These are phyloP conservation scores for Coemansia brasiliensis DNA, from an alignment of 192 early-diverging fungal genomes.

Conservation along the genomic window DNA sequence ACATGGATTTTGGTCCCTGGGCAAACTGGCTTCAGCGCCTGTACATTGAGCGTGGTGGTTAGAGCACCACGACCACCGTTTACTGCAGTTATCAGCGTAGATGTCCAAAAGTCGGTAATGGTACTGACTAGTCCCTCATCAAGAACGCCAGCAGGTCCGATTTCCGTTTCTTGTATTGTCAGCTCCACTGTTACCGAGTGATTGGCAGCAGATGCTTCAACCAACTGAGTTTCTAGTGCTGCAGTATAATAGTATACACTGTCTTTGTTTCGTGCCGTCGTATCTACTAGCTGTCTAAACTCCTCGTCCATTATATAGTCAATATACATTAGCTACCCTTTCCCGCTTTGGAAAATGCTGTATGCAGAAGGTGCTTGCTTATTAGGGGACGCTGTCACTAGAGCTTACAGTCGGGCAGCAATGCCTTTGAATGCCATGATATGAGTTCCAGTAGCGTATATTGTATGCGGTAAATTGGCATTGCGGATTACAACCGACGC, in stretches of 20 bases:
- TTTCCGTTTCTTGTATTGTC: neutral
- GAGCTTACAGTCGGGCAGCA: neutral
- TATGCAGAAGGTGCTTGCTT: no score
- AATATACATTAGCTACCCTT: no score
- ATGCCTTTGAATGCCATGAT: slow-evolving; percentile 16
- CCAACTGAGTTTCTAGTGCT: slow-evolving; percentile 7
- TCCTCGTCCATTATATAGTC: neutral
- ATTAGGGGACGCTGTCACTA: no score
- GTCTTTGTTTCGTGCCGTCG: slow-evolving; percentile 12
- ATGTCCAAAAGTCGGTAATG: slow-evolving; percentile 45
- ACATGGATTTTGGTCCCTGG: slow-evolving; percentile 13
- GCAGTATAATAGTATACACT: slow-evolving; percentile 47
- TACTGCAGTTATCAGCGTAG: slow-evolving; percentile 33
- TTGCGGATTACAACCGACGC: slow-evolving; percentile 15
- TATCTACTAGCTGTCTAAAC: slow-evolving; percentile 7
- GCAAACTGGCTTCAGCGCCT: slow-evolving; percentile 14
- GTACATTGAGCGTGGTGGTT: slow-evolving; percentile 42
- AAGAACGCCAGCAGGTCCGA: slow-evolving; percentile 14
- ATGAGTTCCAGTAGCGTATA: slow-evolving; percentile 24
- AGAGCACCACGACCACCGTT: slow-evolving; percentile 25
- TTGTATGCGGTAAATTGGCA: slow-evolving; percentile 1
- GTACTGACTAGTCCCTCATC: slow-evolving; percentile 43
- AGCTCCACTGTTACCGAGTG: slow-evolving; percentile 13
- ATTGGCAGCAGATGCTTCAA: slow-evolving; percentile 7
- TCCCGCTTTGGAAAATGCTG: no score